Percentiles rank a stretch among this genome's conserved stretches.
These are phyloP conservation scores for Graphilbum fragrans DNA, from an alignment of 2,329 filamentous ascomycete species.

Conservation along the genomic window DNA sequence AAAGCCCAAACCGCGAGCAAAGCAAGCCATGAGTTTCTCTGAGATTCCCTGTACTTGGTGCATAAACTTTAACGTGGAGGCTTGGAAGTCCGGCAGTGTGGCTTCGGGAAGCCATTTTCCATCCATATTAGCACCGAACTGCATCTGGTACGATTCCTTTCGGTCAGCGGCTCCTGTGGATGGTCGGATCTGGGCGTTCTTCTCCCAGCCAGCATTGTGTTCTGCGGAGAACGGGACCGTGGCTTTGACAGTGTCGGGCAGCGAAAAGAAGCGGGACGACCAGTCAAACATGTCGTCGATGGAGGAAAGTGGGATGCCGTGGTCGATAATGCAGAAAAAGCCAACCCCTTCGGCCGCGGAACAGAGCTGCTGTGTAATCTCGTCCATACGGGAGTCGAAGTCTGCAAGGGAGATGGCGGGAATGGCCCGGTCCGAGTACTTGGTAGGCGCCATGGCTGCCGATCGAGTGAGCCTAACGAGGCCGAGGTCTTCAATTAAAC, in stretches of 20 bases:
- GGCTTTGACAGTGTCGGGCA: slow-evolving; percentile 37
- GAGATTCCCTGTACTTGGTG: slow-evolving; percentile 26
- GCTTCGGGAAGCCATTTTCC: slow-evolving; percentile 15
- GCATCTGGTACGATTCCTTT: slow-evolving; percentile 50
- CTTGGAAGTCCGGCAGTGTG: slow-evolving; percentile 32
- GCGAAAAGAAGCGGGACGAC: slow-evolving; percentile 37
- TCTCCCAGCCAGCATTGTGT: slow-evolving; percentile 47
- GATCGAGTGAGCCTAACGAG: no score
- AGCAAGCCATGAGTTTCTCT: slow-evolving; percentile 41
- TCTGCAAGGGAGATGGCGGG: slow-evolving; percentile 40
- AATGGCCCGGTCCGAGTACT: slow-evolving; percentile 29
- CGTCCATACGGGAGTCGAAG: slow-evolving; percentile 37
- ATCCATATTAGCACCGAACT: slow-evolving; percentile 41
- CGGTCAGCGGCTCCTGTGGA: slow-evolving; percentile 44
- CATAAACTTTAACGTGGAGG: slow-evolving; percentile 22
- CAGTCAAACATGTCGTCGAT: slow-evolving; percentile 35
- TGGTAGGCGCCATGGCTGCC: slow-evolving; percentile 13
- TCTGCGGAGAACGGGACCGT: slow-evolving; percentile 36
- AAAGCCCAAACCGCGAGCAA: slow-evolving; percentile 41
- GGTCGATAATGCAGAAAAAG: slow-evolving; percentile 48
- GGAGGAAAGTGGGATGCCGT: slow-evolving; percentile 33
- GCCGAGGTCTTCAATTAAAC: no score
- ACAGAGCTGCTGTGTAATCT: slow-evolving; percentile 38
- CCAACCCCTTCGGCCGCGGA: slow-evolving; percentile 43
- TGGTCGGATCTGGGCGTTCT: slow-evolving; percentile 43